Conservation (phyloP, 139 green algal species). For the Limnomonas spitsbergensis region DNA sequence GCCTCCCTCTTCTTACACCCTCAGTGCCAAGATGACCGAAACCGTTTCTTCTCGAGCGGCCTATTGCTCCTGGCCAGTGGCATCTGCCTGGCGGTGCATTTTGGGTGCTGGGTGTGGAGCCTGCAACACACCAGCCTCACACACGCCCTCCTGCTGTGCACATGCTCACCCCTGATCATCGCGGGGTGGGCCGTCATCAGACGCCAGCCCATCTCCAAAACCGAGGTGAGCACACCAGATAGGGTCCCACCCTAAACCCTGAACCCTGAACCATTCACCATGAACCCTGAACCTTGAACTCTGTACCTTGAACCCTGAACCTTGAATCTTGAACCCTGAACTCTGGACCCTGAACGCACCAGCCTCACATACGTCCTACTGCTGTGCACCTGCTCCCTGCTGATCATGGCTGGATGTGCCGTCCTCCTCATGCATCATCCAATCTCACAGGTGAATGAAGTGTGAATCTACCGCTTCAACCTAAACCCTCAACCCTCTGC, state of each 20-base stretch:
- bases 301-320: too few species aligned
- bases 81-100: constrained; percentile 68
- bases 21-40: background rate
- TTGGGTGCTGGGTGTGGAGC: constrained; percentile 64
- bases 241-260: too few species aligned
- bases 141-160: constrained; percentile 78
- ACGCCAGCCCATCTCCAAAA: constrained; percentile 55
- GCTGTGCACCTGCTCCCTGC: background rate
- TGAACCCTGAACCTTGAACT: too few species aligned
- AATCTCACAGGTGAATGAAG: too few species aligned
- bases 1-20: too few species aligned
- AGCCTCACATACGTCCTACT: background rate
- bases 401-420: background rate
- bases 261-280: too few species aligned
- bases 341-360: too few species aligned
- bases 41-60: constrained; percentile 4
- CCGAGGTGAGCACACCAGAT: constrained; percentile 34
- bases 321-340: too few species aligned
- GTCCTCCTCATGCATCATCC: too few species aligned
- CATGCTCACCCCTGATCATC: constrained; percentile 68
- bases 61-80: constrained; percentile 43
- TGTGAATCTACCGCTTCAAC: too few species aligned
- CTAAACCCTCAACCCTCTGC: too few species aligned
- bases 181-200: constrained; percentile 38
- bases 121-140: constrained; percentile 69